Conservation (phyloP, 169 alveolate genomes). For the Plasmodium gallinaceum region DNA sequence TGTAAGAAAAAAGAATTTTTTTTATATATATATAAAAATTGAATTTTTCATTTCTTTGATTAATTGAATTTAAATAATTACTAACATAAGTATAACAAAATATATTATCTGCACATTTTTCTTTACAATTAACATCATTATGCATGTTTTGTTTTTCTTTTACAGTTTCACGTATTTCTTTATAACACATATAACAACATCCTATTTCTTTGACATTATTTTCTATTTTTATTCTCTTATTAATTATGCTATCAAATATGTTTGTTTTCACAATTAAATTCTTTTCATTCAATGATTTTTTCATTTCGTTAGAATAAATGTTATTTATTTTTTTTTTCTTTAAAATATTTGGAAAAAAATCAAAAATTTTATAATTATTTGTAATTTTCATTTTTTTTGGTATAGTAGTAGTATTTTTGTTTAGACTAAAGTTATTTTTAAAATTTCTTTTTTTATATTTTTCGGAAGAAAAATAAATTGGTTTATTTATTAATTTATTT, state of each 20-base stretch:
- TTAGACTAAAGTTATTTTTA: background rate
- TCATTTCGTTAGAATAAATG: conserved; percentile 6
- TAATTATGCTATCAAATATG: conserved; percentile 66
- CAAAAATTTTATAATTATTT: conserved; percentile 37
- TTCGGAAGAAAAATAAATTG: conserved; percentile 18
- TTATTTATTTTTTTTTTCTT: conserved; percentile 7
- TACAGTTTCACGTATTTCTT: conserved; percentile 16
- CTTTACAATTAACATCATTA: conserved; percentile 14
- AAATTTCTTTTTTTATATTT: background rate
- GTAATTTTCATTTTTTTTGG: conserved; percentile 16
- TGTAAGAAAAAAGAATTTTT: conserved; percentile 36
- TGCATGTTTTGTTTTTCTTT: conserved; percentile 21
- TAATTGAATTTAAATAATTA: conserved; percentile 15
- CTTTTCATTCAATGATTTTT: background rate
- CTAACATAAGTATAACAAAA: conserved; percentile 32
- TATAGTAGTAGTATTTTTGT: background rate
- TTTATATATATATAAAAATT: conserved; percentile 38
- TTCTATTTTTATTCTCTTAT: conserved; percentile 39
- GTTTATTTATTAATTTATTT: background rate
- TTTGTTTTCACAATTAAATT: conserved; percentile 16
- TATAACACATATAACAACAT: conserved; percentile 38
- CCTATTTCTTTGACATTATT: conserved; percentile 17
- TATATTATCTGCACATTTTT: conserved; percentile 1
- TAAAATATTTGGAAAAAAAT: conserved; percentile 55
- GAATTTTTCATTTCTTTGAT: conserved; percentile 43